Evolutionary conservation across 1,284 basidiomycete species (phyloP).

Genomic region (Clitocybe nebularis): DNA sequence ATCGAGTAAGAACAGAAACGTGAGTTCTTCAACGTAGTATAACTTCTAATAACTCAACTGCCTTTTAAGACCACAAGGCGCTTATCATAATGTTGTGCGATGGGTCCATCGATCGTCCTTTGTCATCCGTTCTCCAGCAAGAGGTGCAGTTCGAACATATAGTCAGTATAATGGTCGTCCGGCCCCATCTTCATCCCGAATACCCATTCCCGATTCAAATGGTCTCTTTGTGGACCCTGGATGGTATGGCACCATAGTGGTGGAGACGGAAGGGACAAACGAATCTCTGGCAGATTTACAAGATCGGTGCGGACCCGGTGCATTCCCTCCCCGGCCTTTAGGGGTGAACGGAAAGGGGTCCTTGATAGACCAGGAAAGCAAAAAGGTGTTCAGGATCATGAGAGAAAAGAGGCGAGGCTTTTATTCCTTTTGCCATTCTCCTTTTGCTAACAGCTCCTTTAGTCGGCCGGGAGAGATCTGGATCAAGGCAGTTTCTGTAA

Average conservation of each 20-base stretch:
- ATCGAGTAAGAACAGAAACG: slow-evolving; percentile 76
- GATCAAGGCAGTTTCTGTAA: slow-evolving; percentile 63
- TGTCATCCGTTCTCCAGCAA: slow-evolving; percentile 44
- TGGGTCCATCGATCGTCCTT: slow-evolving; percentile 80
- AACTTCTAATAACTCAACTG: slow-evolving; percentile 11
- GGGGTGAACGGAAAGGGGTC: slow-evolving; percentile 25
- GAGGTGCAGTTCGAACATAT: slow-evolving; percentile 21
- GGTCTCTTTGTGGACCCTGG: slow-evolving; percentile 64
- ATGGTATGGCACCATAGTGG: slow-evolving; percentile 76
- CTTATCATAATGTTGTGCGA: slow-evolving; percentile 71
- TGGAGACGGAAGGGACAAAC: slow-evolving; percentile 81
- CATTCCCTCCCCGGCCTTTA: slow-evolving; percentile 54
- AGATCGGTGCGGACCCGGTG: slow-evolving; percentile 60
- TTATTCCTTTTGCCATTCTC: slow-evolving; percentile 1
- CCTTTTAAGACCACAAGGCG: slow-evolving; percentile 61
- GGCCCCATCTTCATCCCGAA: slow-evolving; percentile 22
- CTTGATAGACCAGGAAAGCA: slow-evolving; percentile 40
- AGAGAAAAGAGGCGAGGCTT: slow-evolving; percentile 68
- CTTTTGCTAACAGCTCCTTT: too few relatives aligned
- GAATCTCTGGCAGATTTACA: slow-evolving; percentile 78
- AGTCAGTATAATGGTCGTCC: slow-evolving; percentile 15
- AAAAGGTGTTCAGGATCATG: slow-evolving; percentile 65
- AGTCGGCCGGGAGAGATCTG: slow-evolving; percentile 82
- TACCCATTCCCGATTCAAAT: slow-evolving; percentile 48
- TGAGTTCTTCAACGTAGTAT: slow-evolving; percentile 32